Percentiles rank a stretch among this genome's conserved stretches.
Conservation (phyloP, 179 eudicot genomes). For the Amaranthus tricolor region DNA sequence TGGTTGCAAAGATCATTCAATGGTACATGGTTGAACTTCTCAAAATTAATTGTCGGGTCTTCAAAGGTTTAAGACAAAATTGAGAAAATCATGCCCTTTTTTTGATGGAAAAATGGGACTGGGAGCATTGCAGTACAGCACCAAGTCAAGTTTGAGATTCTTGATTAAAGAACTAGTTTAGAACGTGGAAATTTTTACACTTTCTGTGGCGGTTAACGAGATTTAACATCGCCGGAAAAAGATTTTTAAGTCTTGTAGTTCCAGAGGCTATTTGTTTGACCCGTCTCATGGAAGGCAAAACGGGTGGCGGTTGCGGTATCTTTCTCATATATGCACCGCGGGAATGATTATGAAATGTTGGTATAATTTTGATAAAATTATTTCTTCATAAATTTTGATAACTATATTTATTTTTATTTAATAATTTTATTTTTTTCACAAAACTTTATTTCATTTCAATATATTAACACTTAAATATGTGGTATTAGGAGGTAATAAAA, state of each 20-base stretch:
- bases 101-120: constrained; percentile 14
- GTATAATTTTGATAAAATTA: no score
- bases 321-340: no score
- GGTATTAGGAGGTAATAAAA: no score
- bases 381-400: no score
- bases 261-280: not conserved
- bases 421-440: no score
- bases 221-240: constrained; percentile 1
- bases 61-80: constrained; percentile 18
- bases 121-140: constrained; percentile 28
- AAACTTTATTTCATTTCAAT: no score
- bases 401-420: no score
- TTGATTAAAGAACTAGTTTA: not conserved
- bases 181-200: not conserved
- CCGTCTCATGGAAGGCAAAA: no score
- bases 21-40: constrained; percentile 29
- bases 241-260: not conserved
- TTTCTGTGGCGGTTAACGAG: not conserved
- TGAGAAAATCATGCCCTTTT: constrained; percentile 16
- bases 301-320: no score
- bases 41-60: constrained; percentile 32
- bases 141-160: constrained; percentile 24
- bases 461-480: no score
- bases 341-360: no score
- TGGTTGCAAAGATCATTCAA: constrained; percentile 46